Conservation (phyloP, 805 yeast genomes). For the Phaffomyces opuntiae region DNA sequence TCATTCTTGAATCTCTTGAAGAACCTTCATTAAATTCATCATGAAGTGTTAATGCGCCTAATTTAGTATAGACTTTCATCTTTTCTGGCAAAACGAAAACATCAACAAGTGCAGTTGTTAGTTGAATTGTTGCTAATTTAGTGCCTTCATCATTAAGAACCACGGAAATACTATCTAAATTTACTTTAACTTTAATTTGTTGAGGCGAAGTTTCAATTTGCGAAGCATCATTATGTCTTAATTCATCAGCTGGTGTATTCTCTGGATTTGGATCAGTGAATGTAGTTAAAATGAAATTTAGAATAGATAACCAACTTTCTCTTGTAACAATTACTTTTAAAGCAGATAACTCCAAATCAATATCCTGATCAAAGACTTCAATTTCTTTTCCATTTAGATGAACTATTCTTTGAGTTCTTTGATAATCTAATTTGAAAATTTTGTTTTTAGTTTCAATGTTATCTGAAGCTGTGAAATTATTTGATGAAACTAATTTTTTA, state of each 20-base stretch:
- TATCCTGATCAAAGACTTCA: conserved; percentile 71
- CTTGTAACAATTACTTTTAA: conserved; percentile 70
- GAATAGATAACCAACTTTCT: conserved; percentile 65
- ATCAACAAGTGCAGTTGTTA: conserved; percentile 65
- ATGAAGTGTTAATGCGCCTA: conserved; percentile 73
- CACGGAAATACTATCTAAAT: conserved; percentile 64
- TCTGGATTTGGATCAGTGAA: conserved; percentile 78
- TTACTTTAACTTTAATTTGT: conserved; percentile 61
- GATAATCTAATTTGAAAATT: conserved; percentile 53
- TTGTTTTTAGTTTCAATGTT: conserved; percentile 32
- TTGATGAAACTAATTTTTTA: conserved; percentile 63
- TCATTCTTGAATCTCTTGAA: conserved; percentile 48
- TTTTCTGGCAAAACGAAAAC: conserved; percentile 69
- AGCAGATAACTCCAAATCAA: conserved; percentile 69
- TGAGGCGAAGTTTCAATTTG: conserved; percentile 59
- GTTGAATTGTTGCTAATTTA: conserved; percentile 68
- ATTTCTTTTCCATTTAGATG: conserved; percentile 44
- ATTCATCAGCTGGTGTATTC: conserved; percentile 60
- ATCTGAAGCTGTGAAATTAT: conserved; percentile 35
- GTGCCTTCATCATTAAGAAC: conserved; percentile 79
- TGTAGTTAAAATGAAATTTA: conserved; percentile 79
- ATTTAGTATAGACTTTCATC: conserved; percentile 59
- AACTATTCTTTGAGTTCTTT: conserved; percentile 53
- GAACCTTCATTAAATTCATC: conserved; percentile 70
- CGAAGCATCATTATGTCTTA: conserved; percentile 59